Evolutionary conservation across 1,284 basidiomycete species (phyloP), one percentile per base, ranked within the genome.

Genomic region (Xerocomus nothofagi): DNA sequence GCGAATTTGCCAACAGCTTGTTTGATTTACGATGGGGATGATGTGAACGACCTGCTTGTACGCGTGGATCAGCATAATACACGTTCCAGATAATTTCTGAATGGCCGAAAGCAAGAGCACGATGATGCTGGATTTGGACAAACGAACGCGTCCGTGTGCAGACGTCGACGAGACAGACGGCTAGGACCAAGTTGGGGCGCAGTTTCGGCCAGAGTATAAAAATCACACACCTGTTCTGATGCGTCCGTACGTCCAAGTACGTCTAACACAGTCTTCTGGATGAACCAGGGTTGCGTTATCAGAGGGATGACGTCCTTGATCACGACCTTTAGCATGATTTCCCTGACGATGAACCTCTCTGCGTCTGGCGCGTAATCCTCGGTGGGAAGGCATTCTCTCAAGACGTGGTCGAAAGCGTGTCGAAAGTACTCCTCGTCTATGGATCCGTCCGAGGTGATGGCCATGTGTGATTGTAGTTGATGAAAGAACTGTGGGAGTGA

Each of bases 221-320:
- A 17, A 30, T n/a, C 39, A 60, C 70, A 44, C 53, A 77, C 76
- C 59, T 73, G 63, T 48, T 69, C 41, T 51, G 57, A 29, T 54
- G 54, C 24, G 70, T 73, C 44, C 10, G 48, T 23, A 17, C 75
- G 71, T 23, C 78, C 82, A 23, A 92, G 64, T 9, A 82, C 66
- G 59, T 84, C 80, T 29, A 90, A 70, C 9, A 88, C 74, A 6
- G 75, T 62, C 62, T 77, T 82, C 44, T 91, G 79, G 33, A 92
- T 77, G 63, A 91, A 92, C 88, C 88, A 91, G 1, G 91, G 88
- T 62, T 92, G 86, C 6, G 81, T 79, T 33, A 92, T 66, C 55
- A 78, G 81, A 23, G 82, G 82, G 23, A 91, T 70, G 12, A 89
- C 71, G 53, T 82, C 82, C 43, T 76, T 74, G 53, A 88, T 68